Evolutionary conservation across 2,329 filamentous ascomycete genomes (phyloP), one percentile per base, ranked within the genome.

Genomic region (Colletotrichum aenigma): DNA sequence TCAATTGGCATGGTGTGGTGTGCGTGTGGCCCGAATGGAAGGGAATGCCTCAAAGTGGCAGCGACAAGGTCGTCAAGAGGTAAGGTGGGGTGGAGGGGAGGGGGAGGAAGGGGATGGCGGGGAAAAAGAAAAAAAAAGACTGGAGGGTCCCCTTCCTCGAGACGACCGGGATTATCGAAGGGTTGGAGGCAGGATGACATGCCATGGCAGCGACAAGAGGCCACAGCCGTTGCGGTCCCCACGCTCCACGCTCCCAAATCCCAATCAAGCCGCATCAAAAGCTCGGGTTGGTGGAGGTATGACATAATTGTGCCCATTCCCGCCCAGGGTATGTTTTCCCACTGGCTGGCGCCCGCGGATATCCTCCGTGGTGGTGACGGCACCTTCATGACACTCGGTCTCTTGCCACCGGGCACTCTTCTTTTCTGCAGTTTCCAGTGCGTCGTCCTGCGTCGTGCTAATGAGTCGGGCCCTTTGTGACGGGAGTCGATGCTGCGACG

Each of bases 181-280:
- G 56, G 60, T 77, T 74, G 71, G 68, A 80, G 79, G 80, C 78
- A 83, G 78, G 79, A 83, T 82, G 81, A 81, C 81, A 82, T 80
- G 78, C 78, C 64, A 48, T 65, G 62, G 64, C 74, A 75, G 61
- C 70, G 24, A 67, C 30, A 21, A 48, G 9, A 58, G 24, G 15
- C 36, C 36, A 43, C 36, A 48, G 30, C 52, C 26, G 55, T 43
- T 58, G 52, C 43, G 66, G 26, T 61, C 30, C 26, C 26, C 26
- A 32, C 13, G 24, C 52, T 56, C 21, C 18, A 61, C 38, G 38
- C 30, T 64, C 21, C 55, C 76, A 77, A 70, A 70, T 64, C 21
- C 55, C 76, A 77, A 75, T 76, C 66, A 76, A 28, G 66, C 70
- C 60, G 66, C 60, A 74, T 70, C 30, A 60, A 52, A 30, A 48